Percentiles rank a stretch among this genome's conserved stretches.
phyloP scores from a whole-genome alignment of 768 basidiomycete species.

The Melanogaster broomeanus region DNA sequence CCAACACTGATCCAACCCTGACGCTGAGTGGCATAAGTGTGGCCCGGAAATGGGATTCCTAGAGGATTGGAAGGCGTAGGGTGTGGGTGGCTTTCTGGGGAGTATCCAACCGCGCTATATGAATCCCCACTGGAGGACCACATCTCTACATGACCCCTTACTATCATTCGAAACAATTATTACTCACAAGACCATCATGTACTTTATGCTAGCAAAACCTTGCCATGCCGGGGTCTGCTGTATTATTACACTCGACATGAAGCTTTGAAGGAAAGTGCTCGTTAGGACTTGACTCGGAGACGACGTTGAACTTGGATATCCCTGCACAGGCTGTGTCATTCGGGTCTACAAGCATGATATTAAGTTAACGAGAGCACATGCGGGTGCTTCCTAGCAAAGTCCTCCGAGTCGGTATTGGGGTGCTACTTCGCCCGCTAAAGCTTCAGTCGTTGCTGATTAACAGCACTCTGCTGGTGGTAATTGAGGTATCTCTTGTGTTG shows the following conservation, averaged over 20 bases:
- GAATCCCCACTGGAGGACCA: neutral
- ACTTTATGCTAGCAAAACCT: conserved; percentile 41
- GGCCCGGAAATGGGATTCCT: neutral
- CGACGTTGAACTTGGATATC: no score
- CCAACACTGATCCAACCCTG: conserved; percentile 22
- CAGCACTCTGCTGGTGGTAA: no score
- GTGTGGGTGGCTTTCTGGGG: neutral
- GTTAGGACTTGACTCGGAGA: no score
- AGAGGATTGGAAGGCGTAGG: neutral
- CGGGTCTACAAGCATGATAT: no score
- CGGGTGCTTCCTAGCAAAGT: no score
- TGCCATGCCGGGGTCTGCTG: conserved; percentile 37
- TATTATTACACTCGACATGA: neutral
- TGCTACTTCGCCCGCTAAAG: no score
- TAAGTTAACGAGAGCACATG: no score
- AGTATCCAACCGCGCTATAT: neutral
- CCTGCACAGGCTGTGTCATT: no score
- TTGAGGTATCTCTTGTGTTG: no score
- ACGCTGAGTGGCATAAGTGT: neutral
- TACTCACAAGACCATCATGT: conserved; percentile 57
- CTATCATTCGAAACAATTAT: neutral
- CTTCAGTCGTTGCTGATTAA: no score
- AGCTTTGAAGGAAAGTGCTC: no score
- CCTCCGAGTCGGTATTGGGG: no score
- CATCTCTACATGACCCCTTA: neutral